Percentiles rank a stretch among this genome's conserved stretches.
Evolutionary conservation across 2,329 filamentous ascomycete species (phyloP).

Genomic region (Epichloe aotearoae): DNA sequence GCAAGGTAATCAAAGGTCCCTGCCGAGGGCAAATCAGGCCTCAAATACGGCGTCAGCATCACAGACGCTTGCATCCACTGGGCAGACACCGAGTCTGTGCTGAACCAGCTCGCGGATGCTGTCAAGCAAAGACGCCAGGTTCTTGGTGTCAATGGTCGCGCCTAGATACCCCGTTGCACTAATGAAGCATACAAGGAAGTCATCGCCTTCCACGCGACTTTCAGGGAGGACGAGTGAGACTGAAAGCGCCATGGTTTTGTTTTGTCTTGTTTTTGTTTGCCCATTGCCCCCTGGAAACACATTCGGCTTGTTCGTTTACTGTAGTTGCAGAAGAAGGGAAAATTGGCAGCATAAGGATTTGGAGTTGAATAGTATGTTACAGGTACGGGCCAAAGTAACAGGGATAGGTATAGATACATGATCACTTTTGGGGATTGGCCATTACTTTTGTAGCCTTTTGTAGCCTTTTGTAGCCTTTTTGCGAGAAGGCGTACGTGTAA

Average conservation of each 20-base stretch:
- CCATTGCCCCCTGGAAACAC: not conserved
- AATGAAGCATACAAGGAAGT: not conserved
- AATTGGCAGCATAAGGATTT: not conserved
- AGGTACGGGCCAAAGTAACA: not conserved
- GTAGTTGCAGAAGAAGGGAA: not conserved
- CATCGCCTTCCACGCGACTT: not conserved
- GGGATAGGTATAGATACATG: not conserved
- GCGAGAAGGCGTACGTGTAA: not conserved
- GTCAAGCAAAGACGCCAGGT: constrained; percentile 56
- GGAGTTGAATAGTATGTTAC: not conserved
- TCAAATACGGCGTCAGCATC: constrained; percentile 87
- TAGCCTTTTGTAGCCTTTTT: too few species aligned
- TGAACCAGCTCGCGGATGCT: constrained; percentile 76
- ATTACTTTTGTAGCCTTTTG: not conserved
- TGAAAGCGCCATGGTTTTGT: not conserved
- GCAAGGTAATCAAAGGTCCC: constrained; percentile 63
- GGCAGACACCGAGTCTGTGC: constrained; percentile 68
- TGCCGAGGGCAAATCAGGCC: constrained; percentile 58
- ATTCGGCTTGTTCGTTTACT: not conserved
- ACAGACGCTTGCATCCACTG: constrained; percentile 94
- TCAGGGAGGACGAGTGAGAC: not conserved
- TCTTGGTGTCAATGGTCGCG: not conserved
- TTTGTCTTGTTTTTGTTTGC: not conserved
- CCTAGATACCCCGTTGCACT: not conserved
- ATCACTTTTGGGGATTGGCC: not conserved